Conservation (phyloP, 148 eudicot species). For the Vaccinium macrocarpon region DNA sequence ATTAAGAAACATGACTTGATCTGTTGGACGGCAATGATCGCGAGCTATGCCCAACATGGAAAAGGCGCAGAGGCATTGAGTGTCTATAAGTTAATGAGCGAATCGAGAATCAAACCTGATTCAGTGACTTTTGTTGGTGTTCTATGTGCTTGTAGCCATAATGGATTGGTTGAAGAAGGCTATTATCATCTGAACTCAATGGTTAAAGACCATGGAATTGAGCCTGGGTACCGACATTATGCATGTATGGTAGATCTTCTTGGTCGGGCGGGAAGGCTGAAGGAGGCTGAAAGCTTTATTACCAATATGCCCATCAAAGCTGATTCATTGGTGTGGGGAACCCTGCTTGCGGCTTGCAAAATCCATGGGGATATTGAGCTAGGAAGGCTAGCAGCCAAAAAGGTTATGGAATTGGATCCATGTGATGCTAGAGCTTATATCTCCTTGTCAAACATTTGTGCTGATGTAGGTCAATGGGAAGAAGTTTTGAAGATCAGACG, state of each 20-base stretch:
- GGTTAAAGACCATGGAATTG: constrained; percentile 56
- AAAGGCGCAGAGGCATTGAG: constrained; percentile 61
- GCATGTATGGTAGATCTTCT: constrained; percentile 90
- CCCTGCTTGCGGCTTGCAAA: constrained; percentile 78
- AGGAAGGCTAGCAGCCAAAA: constrained; percentile 62
- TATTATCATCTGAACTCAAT: constrained; percentile 69
- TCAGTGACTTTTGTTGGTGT: constrained; percentile 83
- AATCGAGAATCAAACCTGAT: constrained; percentile 65
- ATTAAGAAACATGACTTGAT: constrained; percentile 63
- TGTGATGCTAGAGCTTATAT: constrained; percentile 54
- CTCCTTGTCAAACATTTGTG: constrained; percentile 68
- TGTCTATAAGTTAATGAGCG: constrained; percentile 59
- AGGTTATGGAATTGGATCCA: constrained; percentile 61
- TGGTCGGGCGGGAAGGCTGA: constrained; percentile 73
- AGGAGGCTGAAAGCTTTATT: constrained; percentile 71
- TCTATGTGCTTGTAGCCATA: constrained; percentile 86
- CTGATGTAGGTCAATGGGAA: constrained; percentile 81
- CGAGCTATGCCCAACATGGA: constrained; percentile 77
- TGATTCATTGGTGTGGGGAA: constrained; percentile 67
- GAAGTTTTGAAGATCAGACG: constrained; percentile 55
- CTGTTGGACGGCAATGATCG: constrained; percentile 74
- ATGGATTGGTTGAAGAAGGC: constrained; percentile 79
- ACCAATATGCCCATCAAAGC: constrained; percentile 62
- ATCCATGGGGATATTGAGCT: constrained; percentile 74
- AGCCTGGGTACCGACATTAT: constrained; percentile 67